These are phyloP conservation scores for Annulohypoxylon moriforme DNA, from an alignment of 495 filamentous ascomycete species.

Conservation along the genomic window DNA sequence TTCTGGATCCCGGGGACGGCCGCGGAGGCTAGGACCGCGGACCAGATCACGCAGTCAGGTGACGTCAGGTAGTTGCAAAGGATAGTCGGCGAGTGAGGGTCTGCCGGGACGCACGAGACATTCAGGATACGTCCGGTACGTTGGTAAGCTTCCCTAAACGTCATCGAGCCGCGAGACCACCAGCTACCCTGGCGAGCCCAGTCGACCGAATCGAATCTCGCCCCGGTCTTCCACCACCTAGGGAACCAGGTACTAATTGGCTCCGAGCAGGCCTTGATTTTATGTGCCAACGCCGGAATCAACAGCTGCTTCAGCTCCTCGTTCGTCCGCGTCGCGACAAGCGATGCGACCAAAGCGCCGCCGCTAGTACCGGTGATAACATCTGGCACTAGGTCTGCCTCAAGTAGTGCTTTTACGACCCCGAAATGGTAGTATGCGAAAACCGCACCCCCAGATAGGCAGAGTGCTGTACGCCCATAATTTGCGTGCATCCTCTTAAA, in stretches of 20 bases:
- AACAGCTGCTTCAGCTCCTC: constrained; percentile 87
- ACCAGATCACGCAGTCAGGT: constrained; percentile 98
- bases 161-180: constrained; percentile 90
- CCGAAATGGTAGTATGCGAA: constrained; percentile 99
- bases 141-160: constrained; percentile 94
- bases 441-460: constrained; percentile 91
- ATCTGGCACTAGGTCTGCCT: constrained; percentile 85
- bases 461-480: constrained; percentile 91
- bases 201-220: constrained; percentile 90
- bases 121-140: constrained; percentile 94
- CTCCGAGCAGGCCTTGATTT: constrained; percentile 88
- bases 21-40: constrained; percentile 92
- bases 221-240: constrained; percentile 92
- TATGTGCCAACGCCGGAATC: constrained; percentile 83
- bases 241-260: constrained; percentile 76
- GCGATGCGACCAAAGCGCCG: constrained; percentile 88
- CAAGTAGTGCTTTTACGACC: constrained; percentile 88
- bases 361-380: constrained; percentile 97
- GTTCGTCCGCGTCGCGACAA: constrained; percentile 90
- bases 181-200: constrained; percentile 90
- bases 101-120: constrained; percentile 95
- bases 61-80: constrained; percentile 93
- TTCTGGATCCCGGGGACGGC: constrained; percentile 96
- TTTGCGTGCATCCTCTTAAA: constrained; percentile 92
- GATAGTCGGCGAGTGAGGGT: constrained; percentile 92